phyloP scores from a whole-genome alignment of 83 land plant species.

The Diphasiastrum complanatum region DNA sequence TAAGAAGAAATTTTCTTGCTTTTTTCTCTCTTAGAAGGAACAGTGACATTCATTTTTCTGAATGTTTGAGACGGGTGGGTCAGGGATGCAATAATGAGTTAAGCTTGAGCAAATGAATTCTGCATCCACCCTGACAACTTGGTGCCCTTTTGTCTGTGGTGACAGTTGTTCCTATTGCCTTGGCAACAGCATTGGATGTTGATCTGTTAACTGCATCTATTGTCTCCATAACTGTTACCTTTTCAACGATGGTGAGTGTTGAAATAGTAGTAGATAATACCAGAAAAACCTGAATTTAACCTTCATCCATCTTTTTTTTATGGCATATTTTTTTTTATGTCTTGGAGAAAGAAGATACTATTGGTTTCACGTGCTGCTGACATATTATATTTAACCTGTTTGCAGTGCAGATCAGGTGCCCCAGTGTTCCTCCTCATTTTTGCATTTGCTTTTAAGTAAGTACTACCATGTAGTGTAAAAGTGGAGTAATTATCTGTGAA shows the following conservation, averaged over 20 bases:
- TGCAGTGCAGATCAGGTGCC: constrained; percentile 88
- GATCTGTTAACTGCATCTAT: constrained; percentile 93
- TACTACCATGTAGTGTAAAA: too few species aligned
- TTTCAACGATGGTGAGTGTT: constrained; percentile 92
- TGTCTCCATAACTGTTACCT: constrained; percentile 88
- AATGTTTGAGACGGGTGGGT: too few species aligned
- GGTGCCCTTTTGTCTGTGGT: constrained; percentile 3
- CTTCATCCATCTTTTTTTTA: background rate
- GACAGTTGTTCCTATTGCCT: constrained; percentile 88
- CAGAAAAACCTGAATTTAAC: background rate
- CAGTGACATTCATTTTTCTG: too few species aligned
- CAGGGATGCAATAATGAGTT: too few species aligned
- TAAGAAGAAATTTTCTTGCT: too few species aligned
- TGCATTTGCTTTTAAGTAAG: constrained; percentile 88
- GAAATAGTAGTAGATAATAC: too few species aligned
- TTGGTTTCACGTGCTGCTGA: too few species aligned
- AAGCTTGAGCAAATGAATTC: constrained; percentile 14
- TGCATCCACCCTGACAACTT: constrained; percentile 35
- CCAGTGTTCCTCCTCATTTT: constrained; percentile 87
- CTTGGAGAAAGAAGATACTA: background rate
- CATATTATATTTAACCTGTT: background rate
- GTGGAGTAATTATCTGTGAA: too few species aligned
- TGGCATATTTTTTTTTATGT: background rate
- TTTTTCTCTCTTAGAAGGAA: too few species aligned
- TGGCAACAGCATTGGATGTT: constrained; percentile 90